These are phyloP conservation scores for Gyromitra esculenta DNA, from an alignment of 2,329 filamentous ascomycete genomes.

Conservation along the genomic window DNA sequence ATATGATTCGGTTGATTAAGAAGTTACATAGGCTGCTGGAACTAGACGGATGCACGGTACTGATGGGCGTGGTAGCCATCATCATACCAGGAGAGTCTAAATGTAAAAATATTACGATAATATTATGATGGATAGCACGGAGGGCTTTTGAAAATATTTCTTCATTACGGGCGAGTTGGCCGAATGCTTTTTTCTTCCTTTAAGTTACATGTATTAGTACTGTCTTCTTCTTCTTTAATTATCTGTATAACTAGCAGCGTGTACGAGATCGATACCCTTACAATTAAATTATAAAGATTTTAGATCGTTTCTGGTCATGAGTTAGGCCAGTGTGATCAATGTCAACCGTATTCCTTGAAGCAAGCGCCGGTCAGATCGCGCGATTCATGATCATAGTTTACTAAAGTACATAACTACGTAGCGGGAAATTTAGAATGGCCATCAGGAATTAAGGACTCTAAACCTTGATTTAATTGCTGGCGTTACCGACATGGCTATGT, in stretches of 20 bases:
- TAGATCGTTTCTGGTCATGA: neutral
- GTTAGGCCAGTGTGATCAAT: neutral
- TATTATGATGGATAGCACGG: neutral
- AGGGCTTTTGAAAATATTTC: neutral
- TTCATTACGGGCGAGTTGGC: constrained; percentile 2
- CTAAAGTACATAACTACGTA: neutral
- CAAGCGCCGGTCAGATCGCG: neutral
- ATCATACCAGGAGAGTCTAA: constrained; percentile 28
- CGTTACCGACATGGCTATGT: too few relatives aligned
- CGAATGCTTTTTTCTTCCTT: neutral
- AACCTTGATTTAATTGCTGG: too few relatives aligned
- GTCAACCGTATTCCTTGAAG: neutral
- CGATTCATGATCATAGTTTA: neutral
- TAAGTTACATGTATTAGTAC: neutral
- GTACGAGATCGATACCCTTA: neutral
- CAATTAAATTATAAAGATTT: neutral
- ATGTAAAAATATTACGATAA: neutral
- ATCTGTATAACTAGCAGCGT: neutral
- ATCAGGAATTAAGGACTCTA: too few relatives aligned
- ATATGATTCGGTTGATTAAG: neutral
- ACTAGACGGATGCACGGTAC: constrained; percentile 78
- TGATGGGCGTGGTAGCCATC: constrained; percentile 69
- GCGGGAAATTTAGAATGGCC: too few relatives aligned
- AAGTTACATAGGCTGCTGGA: constrained; percentile 70
- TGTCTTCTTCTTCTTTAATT: constrained; percentile 7